Base-by-base conservation (phyloP, 2,329 filamentous ascomycete species). In the Cercospora zeina region DNA sequence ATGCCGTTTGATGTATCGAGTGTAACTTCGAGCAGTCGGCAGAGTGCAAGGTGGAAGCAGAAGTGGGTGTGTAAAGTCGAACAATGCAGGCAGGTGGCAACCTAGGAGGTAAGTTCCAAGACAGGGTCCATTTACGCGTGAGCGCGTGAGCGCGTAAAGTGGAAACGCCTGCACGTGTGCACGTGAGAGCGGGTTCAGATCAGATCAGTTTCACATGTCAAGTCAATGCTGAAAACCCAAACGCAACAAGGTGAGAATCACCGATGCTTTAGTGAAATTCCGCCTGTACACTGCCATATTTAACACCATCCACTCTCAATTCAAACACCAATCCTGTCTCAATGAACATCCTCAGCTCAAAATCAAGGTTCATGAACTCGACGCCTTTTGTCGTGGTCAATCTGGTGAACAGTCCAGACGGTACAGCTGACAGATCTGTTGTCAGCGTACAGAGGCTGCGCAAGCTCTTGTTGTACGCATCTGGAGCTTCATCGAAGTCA, bases 341-440 rank as follows among this genome's bases (percentile, higher is more conserved):
- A 47, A 93, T 89, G 68, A 88, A 87, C 89, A 93, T 91, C 77
- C 92, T 89, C 5, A 93, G 83, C 10, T 89, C 90, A 64, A 93
- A 93, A 72, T 93, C 89, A 31, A 93, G 78, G 66, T 91, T 92
- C 69, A 91, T 88, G 76, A 93, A 93, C 75, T 91, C 89, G 4
- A 91, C 86, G 0, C 89, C 89, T 58, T 89, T 82, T 2, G 89
- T 93, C 11, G 90, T 93, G 14, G 89, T 92, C 65, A 93, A 76
- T 13, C 88, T 78, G 1, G 89, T 91, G 71, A 93, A 93, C 10
- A 92, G 73, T 62, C 82, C 86, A 67, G 87, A 83, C 0, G 90
- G 90, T 16, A 93, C 89, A 0, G 88, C 88, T 54, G 86, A 87
- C 11, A 93, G 78, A 70, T 93, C 89, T 14, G 90, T 93, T n/a